phyloP scores from a whole-genome alignment of 106 monocot species.

The Acanthochlamys bracteata region DNA sequence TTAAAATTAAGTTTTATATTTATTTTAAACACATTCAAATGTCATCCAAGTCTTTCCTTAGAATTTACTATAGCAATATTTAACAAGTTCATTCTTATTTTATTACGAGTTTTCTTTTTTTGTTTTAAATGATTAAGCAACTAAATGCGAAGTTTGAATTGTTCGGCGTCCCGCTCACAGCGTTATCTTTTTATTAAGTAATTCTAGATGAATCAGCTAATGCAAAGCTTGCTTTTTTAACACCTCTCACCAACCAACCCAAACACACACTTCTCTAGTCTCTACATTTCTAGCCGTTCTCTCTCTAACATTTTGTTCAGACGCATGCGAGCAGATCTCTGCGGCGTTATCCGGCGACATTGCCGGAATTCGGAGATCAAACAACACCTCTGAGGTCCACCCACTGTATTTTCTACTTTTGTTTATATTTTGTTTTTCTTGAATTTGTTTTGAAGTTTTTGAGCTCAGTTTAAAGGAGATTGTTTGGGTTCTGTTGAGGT shows the following conservation, averaged over 20 bases:
- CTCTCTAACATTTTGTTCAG: not conserved
- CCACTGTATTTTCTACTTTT: not conserved
- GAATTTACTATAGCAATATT: too few species aligned
- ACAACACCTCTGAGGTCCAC: not conserved
- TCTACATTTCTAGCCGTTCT: too few species aligned
- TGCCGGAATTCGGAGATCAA: not conserved
- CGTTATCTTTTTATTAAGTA: not conserved
- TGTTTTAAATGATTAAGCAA: too few species aligned
- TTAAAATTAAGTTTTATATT: too few species aligned
- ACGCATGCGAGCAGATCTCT: not conserved
- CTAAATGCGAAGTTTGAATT: slow-evolving; percentile 3
- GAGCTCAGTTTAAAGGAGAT: not conserved
- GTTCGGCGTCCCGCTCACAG: not conserved
- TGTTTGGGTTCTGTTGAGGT: not conserved
- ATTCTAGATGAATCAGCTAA: not conserved
- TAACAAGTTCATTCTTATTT: too few species aligned
- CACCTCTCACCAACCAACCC: not conserved
- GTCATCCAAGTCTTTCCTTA: too few species aligned
- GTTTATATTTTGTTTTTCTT: not conserved
- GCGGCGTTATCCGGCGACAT: not conserved
- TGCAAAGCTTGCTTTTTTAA: not conserved
- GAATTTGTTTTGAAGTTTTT: not conserved
- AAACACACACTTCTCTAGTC: not conserved
- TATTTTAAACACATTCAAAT: too few species aligned
- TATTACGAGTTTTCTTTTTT: too few species aligned